Percentiles rank a stretch among this genome's conserved stretches.
phyloP scores from a whole-genome alignment of 139 green algal genomes.

The Volvox africanus region DNA sequence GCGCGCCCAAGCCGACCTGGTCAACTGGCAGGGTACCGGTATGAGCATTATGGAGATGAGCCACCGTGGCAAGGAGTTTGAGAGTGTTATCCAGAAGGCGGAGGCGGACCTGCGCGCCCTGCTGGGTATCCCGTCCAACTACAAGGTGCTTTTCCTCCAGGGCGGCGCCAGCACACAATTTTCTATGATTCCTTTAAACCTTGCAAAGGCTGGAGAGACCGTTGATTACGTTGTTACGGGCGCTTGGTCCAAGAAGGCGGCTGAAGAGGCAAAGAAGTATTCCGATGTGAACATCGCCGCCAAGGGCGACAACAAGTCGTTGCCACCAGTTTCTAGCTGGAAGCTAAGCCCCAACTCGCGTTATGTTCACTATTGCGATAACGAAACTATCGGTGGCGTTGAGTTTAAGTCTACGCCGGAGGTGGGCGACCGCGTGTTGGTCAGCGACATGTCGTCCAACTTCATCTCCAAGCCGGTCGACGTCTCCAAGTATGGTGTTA shows the following conservation, averaged over 20 bases:
- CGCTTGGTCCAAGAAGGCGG: constrained; percentile 95
- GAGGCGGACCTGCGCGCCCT: constrained; percentile 94
- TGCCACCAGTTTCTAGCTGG: constrained; percentile 85
- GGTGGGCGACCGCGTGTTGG: constrained; percentile 77
- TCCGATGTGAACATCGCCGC: constrained; percentile 79
- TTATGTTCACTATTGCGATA: constrained; percentile 99
- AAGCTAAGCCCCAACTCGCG: constrained; percentile 84
- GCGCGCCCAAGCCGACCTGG: constrained; percentile 89
- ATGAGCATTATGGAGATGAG: constrained; percentile 99
- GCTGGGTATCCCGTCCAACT: constrained; percentile 95
- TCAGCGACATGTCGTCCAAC: constrained; percentile 98
- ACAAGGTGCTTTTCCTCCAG: constrained; percentile 92
- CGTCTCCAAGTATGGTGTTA: constrained; percentile 95
- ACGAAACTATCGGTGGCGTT: constrained; percentile 99
- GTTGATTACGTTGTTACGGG: constrained; percentile 93
- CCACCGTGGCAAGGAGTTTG: constrained; percentile 97
- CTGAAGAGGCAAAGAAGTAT: constrained; percentile 89
- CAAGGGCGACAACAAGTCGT: constrained; percentile 91
- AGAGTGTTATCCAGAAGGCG: constrained; percentile 89
- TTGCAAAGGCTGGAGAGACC: constrained; percentile 68
- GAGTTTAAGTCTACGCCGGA: constrained; percentile 95
- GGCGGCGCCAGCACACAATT: constrained; percentile 95
- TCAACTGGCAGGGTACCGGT: constrained; percentile 93
- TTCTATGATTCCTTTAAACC: constrained; percentile 94
- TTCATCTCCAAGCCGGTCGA: constrained; percentile 98